Evolutionary conservation across 495 filamentous ascomycete genomes (phyloP).

Genomic region (Xylaria longipes): DNA sequence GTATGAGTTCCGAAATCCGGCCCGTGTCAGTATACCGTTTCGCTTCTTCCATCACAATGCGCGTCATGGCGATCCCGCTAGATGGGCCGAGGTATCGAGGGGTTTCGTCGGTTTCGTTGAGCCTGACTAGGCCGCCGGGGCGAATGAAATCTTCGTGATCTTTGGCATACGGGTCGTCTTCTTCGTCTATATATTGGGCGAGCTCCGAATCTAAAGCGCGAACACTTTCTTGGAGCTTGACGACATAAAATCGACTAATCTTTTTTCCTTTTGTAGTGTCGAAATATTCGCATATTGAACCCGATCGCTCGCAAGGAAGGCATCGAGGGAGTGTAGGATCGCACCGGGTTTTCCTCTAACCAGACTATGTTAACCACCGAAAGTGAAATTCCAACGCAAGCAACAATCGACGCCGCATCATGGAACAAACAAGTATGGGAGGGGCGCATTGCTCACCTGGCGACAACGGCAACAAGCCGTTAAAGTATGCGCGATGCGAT

Average conservation of each 20-base stretch:
- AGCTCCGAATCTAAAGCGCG: conserved; percentile 79
- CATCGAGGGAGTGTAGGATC: conserved; percentile 90
- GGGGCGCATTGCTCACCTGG: conserved; percentile 64
- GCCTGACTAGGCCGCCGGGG: conserved; percentile 78
- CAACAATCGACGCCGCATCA: neutral
- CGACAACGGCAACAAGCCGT: conserved; percentile 88
- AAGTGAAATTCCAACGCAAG: neutral
- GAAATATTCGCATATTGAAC: conserved; percentile 89
- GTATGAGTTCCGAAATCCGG: conserved; percentile 86
- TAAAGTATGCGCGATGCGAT: conserved; percentile 78
- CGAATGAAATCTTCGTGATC: conserved; percentile 83
- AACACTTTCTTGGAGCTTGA: conserved; percentile 83
- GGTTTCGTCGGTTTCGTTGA: conserved; percentile 79
- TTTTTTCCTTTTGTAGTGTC: conserved; percentile 80
- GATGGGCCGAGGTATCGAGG: conserved; percentile 88
- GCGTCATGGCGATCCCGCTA: conserved; percentile 92
- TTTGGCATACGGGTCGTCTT: conserved; percentile 59
- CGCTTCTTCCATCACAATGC: conserved; percentile 92
- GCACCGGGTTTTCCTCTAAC: conserved; percentile 89
- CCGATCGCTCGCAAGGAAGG: conserved; percentile 89
- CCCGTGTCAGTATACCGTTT: conserved; percentile 85
- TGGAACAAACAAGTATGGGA: conserved; percentile 1
- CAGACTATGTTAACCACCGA: conserved; percentile 13
- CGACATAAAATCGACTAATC: conserved; percentile 85
- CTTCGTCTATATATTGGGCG: conserved; percentile 63